phyloP scores from a whole-genome alignment of 768 basidiomycete species.

The Chalciporus sphaerocephalus region DNA sequence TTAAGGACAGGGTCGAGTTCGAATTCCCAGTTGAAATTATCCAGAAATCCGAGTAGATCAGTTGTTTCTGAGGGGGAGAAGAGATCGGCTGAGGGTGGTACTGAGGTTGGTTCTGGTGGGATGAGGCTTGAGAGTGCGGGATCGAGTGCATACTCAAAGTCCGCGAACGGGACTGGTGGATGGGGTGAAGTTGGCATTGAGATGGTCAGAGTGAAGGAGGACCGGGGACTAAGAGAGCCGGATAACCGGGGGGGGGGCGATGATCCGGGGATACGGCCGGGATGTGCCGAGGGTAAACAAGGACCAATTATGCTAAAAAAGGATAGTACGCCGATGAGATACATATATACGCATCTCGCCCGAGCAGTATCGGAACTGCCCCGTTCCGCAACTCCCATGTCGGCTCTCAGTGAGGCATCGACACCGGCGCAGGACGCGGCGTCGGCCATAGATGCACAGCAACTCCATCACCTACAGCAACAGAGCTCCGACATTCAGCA shows the following conservation, averaged over 20 bases:
- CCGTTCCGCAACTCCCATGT: slow-evolving; percentile 56
- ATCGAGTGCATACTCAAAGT: slow-evolving; percentile 73
- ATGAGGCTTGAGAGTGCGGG: slow-evolving; percentile 55
- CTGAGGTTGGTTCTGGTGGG: slow-evolving; percentile 50
- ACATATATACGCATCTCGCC: slow-evolving; percentile 26
- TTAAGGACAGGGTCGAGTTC: slow-evolving; percentile 35
- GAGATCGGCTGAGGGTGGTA: slow-evolving; percentile 71
- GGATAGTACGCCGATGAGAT: slow-evolving; percentile 28
- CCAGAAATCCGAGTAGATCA: slow-evolving; percentile 76
- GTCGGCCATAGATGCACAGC: slow-evolving; percentile 55
- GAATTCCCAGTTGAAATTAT: slow-evolving; percentile 72
- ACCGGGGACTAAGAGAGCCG: slow-evolving; percentile 17
- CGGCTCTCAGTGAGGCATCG: slow-evolving; percentile 68
- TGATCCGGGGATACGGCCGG: slow-evolving; percentile 13
- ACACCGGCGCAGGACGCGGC: slow-evolving; percentile 66
- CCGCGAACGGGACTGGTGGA: slow-evolving; percentile 57
- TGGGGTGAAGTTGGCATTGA: slow-evolving; percentile 30
- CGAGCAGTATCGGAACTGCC: slow-evolving; percentile 28
- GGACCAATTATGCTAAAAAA: slow-evolving; percentile 23
- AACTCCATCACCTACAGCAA: slow-evolving; percentile 41
- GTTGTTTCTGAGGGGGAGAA: slow-evolving; percentile 76
- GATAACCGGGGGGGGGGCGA: slow-evolving; percentile 19
- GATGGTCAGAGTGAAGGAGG: slow-evolving; percentile 21
- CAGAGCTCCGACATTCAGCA: slow-evolving; percentile 35
- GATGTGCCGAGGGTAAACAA: slow-evolving; percentile 24